Evolutionary conservation across 2,329 filamentous ascomycete genomes (phyloP).

Genomic region (Fusarium nygamai): DNA sequence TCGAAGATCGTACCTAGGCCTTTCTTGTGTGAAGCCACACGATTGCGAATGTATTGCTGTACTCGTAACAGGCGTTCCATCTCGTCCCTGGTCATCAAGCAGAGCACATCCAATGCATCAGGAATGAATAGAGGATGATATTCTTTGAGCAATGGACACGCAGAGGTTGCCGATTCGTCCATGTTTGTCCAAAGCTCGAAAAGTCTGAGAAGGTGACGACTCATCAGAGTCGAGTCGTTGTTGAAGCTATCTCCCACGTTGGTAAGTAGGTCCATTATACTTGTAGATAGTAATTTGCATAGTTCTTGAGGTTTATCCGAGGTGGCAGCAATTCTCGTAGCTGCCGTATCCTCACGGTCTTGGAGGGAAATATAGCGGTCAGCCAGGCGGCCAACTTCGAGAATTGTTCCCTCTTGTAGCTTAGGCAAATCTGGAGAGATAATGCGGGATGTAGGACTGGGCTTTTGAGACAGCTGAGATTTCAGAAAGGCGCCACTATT

Average conservation of each 20-base stretch:
- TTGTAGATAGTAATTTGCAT: background rate
- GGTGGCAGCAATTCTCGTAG: background rate
- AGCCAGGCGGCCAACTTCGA: background rate
- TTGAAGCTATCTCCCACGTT: conserved; percentile 45
- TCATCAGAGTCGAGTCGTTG: conserved; percentile 40
- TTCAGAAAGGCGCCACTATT: conserved; percentile 48
- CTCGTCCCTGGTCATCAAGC: conserved; percentile 57
- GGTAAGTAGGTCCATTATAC: background rate
- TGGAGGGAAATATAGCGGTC: background rate
- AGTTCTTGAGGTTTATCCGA: background rate
- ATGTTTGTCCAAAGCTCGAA: conserved; percentile 68
- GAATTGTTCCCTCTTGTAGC: background rate
- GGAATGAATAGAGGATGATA: conserved; percentile 63
- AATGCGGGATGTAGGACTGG: no score
- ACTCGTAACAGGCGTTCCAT: conserved; percentile 59
- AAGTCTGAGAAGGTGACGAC: conserved; percentile 56
- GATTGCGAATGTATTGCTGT: conserved; percentile 26
- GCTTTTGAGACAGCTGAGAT: background rate
- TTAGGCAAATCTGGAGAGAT: no score
- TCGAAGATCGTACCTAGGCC: conserved; percentile 58
- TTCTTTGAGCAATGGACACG: conserved; percentile 58
- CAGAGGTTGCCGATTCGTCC: conserved; percentile 57
- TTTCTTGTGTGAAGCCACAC: conserved; percentile 22
- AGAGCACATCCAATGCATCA: conserved; percentile 63
- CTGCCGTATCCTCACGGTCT: rapidly evolving